Base-by-base conservation (phyloP, 495 filamentous ascomycete genomes). In the Podospora conica region DNA sequence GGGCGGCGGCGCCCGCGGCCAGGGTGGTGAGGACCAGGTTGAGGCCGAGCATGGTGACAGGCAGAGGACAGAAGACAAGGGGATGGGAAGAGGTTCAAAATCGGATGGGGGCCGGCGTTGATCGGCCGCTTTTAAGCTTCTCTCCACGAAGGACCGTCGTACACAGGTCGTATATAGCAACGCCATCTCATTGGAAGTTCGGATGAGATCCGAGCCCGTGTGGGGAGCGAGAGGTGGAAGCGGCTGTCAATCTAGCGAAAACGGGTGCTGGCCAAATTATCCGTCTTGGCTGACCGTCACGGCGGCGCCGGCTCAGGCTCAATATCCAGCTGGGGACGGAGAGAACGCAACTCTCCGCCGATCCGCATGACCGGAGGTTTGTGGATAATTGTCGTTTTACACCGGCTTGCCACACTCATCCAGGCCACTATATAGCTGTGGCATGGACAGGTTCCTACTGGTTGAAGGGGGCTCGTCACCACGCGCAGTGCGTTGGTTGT, bases 1-100 rank as follows among this genome's bases (percentile, higher is more conserved):
- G 74, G 11, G 70, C 71, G 33, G 59, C 61, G 18, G 68, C 66
- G 27, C 33, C 33, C 6, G n/a, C 22, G 27, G 28, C 63, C 22
- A 65, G 61, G 4, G 53, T 25, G 53, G 33, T 29, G 61, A 63
- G 61, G 1, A 55, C 11, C 23, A 24, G 1, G 23, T 23, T 12
- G 18, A 63, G 53, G 22, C n/a, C 23, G 57, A 59, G 22, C 57
- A 59, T 59, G 22, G 25, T 58, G 56, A 8, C 56, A 3, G 12
- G 3, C 1, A 1, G 12, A 15, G 31, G 31, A 33, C 0, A 12
- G 5, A 12, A 3, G 29, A 2, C 12, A 11, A 3, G 10, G 31
- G 31, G 15, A 3, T 3, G 11, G 31, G 12, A 33, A 1, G 31
- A 33, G 31, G 31, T 33, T 33, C 31, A 9, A 8, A 18, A n/a